phyloP scores from a whole-genome alignment of 2,329 filamentous ascomycete genomes.

The Penicillium sclerotigenum region DNA sequence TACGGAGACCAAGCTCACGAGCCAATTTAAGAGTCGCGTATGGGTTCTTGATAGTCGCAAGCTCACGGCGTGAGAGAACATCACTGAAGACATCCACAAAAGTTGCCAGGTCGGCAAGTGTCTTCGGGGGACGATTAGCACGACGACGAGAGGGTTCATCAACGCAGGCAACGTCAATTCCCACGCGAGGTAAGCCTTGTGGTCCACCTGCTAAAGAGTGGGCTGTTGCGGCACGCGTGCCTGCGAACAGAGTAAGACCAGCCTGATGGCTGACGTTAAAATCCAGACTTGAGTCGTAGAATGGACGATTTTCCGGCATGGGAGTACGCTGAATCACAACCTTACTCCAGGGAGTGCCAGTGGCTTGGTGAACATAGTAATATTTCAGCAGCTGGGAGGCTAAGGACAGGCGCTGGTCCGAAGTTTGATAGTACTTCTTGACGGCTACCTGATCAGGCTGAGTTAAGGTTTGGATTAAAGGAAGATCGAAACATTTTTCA shows the following conservation, averaged over 20 bases:
- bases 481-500: conserved; percentile 30
- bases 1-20: conserved; percentile 11
- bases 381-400: conserved; percentile 62
- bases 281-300: conserved; percentile 48
- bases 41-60: conserved; percentile 54
- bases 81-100: conserved; percentile 61
- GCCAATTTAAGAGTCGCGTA: conserved; percentile 11
- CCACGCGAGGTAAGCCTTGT: conserved; percentile 43
- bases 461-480: conserved; percentile 41
- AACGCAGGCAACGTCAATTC: conserved; percentile 62
- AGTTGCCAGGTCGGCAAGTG: conserved; percentile 50
- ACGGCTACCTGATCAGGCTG: conserved; percentile 51
- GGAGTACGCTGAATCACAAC: conserved; percentile 53
- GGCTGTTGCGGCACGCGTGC: conserved; percentile 36
- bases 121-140: conserved; percentile 39
- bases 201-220: not conserved
- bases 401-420: conserved; percentile 60
- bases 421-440: conserved; percentile 50
- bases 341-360: conserved; percentile 56
- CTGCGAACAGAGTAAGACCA: conserved; percentile 58
- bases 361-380: conserved; percentile 54
- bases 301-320: conserved; percentile 50
- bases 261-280: conserved; percentile 67
- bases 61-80: conserved; percentile 57
- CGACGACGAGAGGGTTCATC: conserved; percentile 45